These are phyloP conservation scores for Leucocoprinus leucothites DNA, from an alignment of 768 basidiomycete species.

Conservation along the genomic window DNA sequence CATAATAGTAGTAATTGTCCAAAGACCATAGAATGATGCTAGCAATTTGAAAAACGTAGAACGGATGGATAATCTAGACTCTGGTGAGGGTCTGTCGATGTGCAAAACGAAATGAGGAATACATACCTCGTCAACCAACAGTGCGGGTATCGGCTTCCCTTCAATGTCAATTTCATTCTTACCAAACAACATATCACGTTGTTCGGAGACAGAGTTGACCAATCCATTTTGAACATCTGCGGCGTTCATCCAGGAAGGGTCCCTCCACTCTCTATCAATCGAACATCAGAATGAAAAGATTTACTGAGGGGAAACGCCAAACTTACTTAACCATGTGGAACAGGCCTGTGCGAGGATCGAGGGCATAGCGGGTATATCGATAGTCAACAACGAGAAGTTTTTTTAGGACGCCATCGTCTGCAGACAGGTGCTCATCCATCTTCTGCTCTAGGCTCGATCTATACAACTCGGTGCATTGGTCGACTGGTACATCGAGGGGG, in stretches of 20 bases:
- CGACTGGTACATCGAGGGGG: slow-evolving; percentile 28
- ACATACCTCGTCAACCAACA: slow-evolving; percentile 85
- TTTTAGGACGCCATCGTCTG: slow-evolving; percentile 37
- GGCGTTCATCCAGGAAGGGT: slow-evolving; percentile 67
- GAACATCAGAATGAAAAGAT: not conserved
- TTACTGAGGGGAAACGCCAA: not conserved
- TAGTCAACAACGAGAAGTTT: slow-evolving; percentile 78
- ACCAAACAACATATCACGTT: slow-evolving; percentile 76
- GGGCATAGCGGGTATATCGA: slow-evolving; percentile 85
- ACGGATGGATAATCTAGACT: slow-evolving; percentile 83
- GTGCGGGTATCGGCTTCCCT: slow-evolving; percentile 71
- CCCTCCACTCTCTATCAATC: slow-evolving; percentile 80
- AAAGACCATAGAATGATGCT: slow-evolving; percentile 92
- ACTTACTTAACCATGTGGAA: slow-evolving; percentile 79
- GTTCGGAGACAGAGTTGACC: slow-evolving; percentile 45
- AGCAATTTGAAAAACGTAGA: slow-evolving; percentile 97
- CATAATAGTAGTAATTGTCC: slow-evolving; percentile 97
- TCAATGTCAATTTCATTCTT: slow-evolving; percentile 87
- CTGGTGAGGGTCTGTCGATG: slow-evolving; percentile 6
- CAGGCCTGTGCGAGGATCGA: slow-evolving; percentile 80
- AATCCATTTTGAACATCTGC: slow-evolving; percentile 65
- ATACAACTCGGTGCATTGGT: slow-evolving; percentile 21
- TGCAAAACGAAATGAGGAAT: not conserved
- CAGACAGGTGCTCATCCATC: slow-evolving; percentile 27
- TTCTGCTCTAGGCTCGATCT: slow-evolving; percentile 26